Base-by-base conservation (phyloP, 2,329 filamentous ascomycete species). In the Hortaea sp. region DNA sequence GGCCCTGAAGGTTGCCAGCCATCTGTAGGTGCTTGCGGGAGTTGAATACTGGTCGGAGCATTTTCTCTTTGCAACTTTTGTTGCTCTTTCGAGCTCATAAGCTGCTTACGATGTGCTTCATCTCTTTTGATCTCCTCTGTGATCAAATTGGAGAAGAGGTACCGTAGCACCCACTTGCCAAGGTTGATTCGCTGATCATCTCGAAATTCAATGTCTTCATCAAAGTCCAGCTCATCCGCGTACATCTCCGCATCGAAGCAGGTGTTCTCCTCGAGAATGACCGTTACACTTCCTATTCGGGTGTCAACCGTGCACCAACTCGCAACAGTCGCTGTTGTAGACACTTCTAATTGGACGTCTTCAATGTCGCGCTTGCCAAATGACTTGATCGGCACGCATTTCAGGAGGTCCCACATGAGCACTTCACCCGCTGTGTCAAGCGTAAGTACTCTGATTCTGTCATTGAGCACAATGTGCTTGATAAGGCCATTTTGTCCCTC, bases 241-340 rank as follows among this genome's bases (percentile, higher is more conserved):
- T 98, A 98, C 66, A 95, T 85, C 61, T 98, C 92, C 11, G 89
- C 92, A 66, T 98, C 92, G 57, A 98, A 98, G 63, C 89, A 95
- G 56, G 94, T 94, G 59, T 92, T 94, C 37, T 89, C 87, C 61
- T 98, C 92, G 12, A 98, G 67, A 12, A 94, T 83, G 3, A 95
- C 90, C 2, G 88, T 90, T 46, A 98, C 72, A 51, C 86, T 88
- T 32, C 92, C 92, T 4, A 90, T 97, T 56, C 90, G 84, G 13
- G 90, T 89, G 60, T 98, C 88, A 44, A 97, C 85, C 1, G 87
- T 87, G 63, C 92, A 98, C 92, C 92, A 98, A 45, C 94, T 90
- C 4, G 90, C 85, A 35, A 97, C 87, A 30, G 83, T 89, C 62
- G 95, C 88, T 10, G 79, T 76, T 0, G 88, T 95, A 61, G 95